phyloP scores from a whole-genome alignment of 1,284 basidiomycete species.

The Hortiboletus rubellus region DNA sequence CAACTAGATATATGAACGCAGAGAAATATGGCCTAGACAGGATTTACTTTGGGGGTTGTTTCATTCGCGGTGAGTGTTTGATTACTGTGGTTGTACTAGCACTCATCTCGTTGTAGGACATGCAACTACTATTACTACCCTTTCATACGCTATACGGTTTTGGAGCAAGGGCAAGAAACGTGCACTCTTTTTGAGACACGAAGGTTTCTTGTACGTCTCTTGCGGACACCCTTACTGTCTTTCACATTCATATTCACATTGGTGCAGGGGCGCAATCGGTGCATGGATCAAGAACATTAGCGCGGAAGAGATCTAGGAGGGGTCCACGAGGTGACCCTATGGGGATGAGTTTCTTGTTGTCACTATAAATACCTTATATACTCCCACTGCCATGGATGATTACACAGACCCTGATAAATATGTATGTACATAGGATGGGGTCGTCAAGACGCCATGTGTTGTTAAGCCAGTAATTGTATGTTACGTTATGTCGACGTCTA shows the following conservation, averaged over 20 bases:
- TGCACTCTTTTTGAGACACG: slow-evolving; percentile 95
- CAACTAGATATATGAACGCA: slow-evolving; percentile 93
- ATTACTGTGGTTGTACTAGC: neutral
- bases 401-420: slow-evolving; percentile 10
- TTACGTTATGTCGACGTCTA: slow-evolving; percentile 23
- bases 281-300: slow-evolving; percentile 96
- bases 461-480: slow-evolving; percentile 15
- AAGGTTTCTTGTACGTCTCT: slow-evolving; percentile 89
- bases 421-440: slow-evolving; percentile 10
- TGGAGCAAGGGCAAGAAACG: slow-evolving; percentile 99
- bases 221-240: slow-evolving; percentile 5
- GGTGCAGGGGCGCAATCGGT: slow-evolving; percentile 78
- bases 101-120: slow-evolving; percentile 61
- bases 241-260: slow-evolving; percentile 3
- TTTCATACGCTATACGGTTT: slow-evolving; percentile 99
- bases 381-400: slow-evolving; percentile 20
- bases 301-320: slow-evolving; percentile 35
- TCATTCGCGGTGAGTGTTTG: slow-evolving; percentile 82
- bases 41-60: slow-evolving; percentile 99
- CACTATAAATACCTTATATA: slow-evolving; percentile 26
- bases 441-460: slow-evolving; percentile 6
- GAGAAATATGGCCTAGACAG: slow-evolving; percentile 97
- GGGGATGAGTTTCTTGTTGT: slow-evolving; percentile 18
- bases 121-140: slow-evolving; percentile 94
- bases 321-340: slow-evolving; percentile 26